Evolutionary conservation across 192 early-diverging fungal species (phyloP).

Genomic region (Geranomyces variabilis): DNA sequence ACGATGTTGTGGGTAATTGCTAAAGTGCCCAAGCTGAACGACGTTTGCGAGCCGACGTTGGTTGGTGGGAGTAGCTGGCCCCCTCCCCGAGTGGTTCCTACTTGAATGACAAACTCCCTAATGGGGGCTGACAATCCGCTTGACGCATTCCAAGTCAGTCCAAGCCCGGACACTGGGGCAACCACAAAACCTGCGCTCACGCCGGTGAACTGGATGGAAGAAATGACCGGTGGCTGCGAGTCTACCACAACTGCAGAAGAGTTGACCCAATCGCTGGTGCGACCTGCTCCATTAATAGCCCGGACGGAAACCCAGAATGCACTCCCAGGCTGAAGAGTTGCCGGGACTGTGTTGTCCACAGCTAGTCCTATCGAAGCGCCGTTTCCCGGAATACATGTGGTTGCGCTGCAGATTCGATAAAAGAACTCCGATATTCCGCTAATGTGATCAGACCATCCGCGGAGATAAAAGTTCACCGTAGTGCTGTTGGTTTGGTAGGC

Average conservation of each 20-base stretch:
- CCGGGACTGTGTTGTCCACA: too few relatives aligned
- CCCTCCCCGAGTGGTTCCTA: conserved; percentile 20
- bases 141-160: background rate
- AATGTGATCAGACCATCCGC: background rate
- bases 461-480: background rate
- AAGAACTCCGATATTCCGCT: background rate
- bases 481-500: background rate
- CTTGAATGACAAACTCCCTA: background rate
- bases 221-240: background rate
- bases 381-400: too few relatives aligned
- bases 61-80: background rate
- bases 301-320: too few relatives aligned
- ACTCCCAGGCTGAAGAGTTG: too few relatives aligned
- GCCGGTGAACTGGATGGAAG: background rate
- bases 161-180: background rate
- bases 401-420: too few relatives aligned
- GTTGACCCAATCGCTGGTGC: background rate
- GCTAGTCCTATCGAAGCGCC: too few relatives aligned
- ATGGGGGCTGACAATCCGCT: background rate
- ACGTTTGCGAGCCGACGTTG: background rate
- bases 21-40: background rate
- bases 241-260: conserved; percentile 9
- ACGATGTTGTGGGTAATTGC: background rate
- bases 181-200: too few relatives aligned
- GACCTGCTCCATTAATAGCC: background rate